A percentile compares a stretch with the other conserved stretches of the same genome.
phyloP scores from a whole-genome alignment of 768 basidiomycete species.

The Collybiopsis confluens region DNA sequence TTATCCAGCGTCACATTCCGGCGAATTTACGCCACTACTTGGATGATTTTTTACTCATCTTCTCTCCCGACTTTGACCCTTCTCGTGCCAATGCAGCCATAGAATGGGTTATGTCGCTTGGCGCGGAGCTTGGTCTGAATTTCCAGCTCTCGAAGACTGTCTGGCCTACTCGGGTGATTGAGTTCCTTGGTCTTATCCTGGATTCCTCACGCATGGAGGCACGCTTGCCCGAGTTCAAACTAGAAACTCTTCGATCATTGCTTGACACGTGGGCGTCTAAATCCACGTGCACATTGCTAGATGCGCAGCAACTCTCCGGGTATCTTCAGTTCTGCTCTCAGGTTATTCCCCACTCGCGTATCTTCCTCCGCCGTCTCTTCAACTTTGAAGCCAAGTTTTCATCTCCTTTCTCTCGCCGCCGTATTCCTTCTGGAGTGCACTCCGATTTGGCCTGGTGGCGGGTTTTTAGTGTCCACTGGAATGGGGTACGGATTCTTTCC shows the following conservation, averaged over 20 bases:
- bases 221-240: slow-evolving; percentile 26
- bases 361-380: slow-evolving; percentile 24
- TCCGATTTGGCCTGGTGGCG: slow-evolving; percentile 28
- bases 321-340: slow-evolving; percentile 30
- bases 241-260: slow-evolving; percentile 18
- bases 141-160: slow-evolving; percentile 26
- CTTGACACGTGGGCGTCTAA: slow-evolving; percentile 20
- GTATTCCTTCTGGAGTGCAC: slow-evolving; percentile 17
- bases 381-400: slow-evolving; percentile 24
- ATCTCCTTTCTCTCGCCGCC: slow-evolving; percentile 14
- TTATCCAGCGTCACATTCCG: slow-evolving; percentile 29
- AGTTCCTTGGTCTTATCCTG: slow-evolving; percentile 25
- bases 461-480: slow-evolving; percentile 10
- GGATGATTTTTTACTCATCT: slow-evolving; percentile 30
- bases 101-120: slow-evolving; percentile 26
- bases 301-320: slow-evolving; percentile 28
- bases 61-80: slow-evolving; percentile 9
- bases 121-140: slow-evolving; percentile 22
- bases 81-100: slow-evolving; percentile 13
- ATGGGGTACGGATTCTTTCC: slow-evolving; percentile 13
- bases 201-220: slow-evolving; percentile 25
- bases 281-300: slow-evolving; percentile 15
- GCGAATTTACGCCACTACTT: slow-evolving; percentile 27
- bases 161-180: slow-evolving; percentile 16
- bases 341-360: slow-evolving; percentile 25